These are phyloP conservation scores for Colletotrichum echinochloae DNA, from an alignment of 2,329 filamentous ascomycete species.

Conservation along the genomic window DNA sequence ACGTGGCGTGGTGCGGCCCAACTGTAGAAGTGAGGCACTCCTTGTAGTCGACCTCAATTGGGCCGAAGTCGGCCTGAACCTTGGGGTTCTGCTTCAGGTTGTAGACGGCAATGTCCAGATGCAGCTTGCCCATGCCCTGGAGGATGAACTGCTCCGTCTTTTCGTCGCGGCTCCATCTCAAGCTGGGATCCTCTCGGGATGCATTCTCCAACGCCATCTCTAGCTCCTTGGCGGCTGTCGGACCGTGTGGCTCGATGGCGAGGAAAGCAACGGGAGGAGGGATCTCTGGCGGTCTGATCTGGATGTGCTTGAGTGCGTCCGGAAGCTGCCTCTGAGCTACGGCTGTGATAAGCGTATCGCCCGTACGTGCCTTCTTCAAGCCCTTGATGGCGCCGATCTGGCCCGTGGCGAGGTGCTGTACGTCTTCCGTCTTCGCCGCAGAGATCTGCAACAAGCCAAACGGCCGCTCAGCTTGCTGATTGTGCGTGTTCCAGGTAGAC, in stretches of 20 bases:
- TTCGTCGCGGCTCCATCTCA: slow-evolving; percentile 85
- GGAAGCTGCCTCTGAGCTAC: slow-evolving; percentile 72
- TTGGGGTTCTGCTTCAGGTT: slow-evolving; percentile 91
- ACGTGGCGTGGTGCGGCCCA: slow-evolving; percentile 68
- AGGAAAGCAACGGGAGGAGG: slow-evolving; percentile 97
- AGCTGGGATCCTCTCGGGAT: slow-evolving; percentile 90
- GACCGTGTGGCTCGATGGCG: slow-evolving; percentile 85
- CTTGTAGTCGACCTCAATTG: slow-evolving; percentile 95
- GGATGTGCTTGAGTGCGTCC: slow-evolving; percentile 77
- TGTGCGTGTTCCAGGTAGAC: slow-evolving; percentile 87
- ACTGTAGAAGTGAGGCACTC: slow-evolving; percentile 77
- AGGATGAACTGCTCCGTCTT: slow-evolving; percentile 94
- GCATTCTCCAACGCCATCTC: slow-evolving; percentile 81
- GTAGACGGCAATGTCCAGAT: slow-evolving; percentile 92
- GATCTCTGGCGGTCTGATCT: slow-evolving; percentile 88
- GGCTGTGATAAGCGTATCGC: slow-evolving; percentile 88
- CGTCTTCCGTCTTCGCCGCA: slow-evolving; percentile 86
- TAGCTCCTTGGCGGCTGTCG: slow-evolving; percentile 83
- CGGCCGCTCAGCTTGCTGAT: slow-evolving; percentile 82
- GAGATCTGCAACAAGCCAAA: slow-evolving; percentile 90
- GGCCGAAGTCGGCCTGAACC: slow-evolving; percentile 85
- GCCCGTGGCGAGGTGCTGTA: slow-evolving; percentile 82
- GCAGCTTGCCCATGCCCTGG: slow-evolving; percentile 95
- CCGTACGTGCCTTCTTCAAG: slow-evolving; percentile 90
- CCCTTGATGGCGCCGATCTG: slow-evolving; percentile 96